Evolutionary conservation across 305 asterid species (phyloP), one percentile per base, ranked within the genome.

Genomic region (Fraxinus sp.): DNA sequence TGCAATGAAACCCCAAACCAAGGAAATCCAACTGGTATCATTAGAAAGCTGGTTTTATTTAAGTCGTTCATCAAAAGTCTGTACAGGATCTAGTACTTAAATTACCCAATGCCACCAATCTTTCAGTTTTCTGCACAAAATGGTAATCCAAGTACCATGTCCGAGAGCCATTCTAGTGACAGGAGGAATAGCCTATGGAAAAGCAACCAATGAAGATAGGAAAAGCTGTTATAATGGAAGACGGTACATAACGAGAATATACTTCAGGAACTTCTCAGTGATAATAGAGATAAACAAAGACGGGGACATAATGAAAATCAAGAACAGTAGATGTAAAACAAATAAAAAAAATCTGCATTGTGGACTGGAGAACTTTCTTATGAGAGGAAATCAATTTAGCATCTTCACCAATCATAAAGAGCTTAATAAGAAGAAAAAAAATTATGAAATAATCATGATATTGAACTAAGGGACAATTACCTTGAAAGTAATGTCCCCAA

Each of bases 51-150:
- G 57, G 77, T 57, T 70, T 79, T 55, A 66, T 77, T 57, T 36
- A 72, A 84, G n/a, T 33, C 26, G 1, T 72, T 32, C 46, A 16
- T 57, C 11, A 72, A 70, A 83, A 86, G 75, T 32, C 39, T 36
- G 84, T 57, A 73, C 18, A 43, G 59, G 30, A 32, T 43, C 66
- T 7, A 49, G 80, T 68, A 71, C 82, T 43, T 66, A 72, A 18
- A 85, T 89, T 97, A 97, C 99, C 99, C 97, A 93, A 83, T 92
- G 97, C 99, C 99, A 97, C 98, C 98, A 97, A 87, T 95, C 96
- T 82, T 95, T 89, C 89, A 97, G 85, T 87, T 97, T 97, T 86
- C 97, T 89, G 88, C 99, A 97, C 70, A 97, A 85, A 83, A 95
- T 97, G 22, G 98, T 97, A 83, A 95, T 81, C 98, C 99, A 97